Conservation (phyloP, 2,329 filamentous ascomycete genomes). For the Arthrinium phaeospermum region DNA sequence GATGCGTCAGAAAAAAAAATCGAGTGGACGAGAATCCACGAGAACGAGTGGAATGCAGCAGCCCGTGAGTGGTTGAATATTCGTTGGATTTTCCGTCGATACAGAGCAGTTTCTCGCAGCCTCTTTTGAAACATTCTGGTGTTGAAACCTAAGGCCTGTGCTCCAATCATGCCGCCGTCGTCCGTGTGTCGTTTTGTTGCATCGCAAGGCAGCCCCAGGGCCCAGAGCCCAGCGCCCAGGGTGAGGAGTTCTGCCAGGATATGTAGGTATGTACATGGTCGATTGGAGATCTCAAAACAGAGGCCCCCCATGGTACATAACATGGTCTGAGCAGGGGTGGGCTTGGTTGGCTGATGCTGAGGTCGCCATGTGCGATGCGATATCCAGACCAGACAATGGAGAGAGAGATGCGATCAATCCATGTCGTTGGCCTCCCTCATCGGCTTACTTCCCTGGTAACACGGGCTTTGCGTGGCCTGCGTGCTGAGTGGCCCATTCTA, state of each 20-base stretch:
- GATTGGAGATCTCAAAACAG: slow-evolving; percentile 4
- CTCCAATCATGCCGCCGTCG: background rate
- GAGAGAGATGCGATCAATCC: background rate
- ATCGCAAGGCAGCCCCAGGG: background rate
- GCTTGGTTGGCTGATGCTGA: slow-evolving; percentile 1
- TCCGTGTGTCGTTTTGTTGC: slow-evolving; percentile 3
- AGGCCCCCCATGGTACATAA: background rate
- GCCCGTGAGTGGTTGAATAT: slow-evolving; percentile 8
- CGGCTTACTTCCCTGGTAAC: too few species aligned
- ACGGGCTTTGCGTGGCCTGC: background rate
- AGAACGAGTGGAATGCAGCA: background rate
- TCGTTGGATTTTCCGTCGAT: background rate
- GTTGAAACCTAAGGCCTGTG: slow-evolving; percentile 2
- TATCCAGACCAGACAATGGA: background rate
- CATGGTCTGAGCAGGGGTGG: slow-evolving; percentile 9
- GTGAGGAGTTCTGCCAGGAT: background rate
- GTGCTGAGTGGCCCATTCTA: background rate
- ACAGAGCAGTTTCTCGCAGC: background rate
- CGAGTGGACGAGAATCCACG: slow-evolving; percentile 6
- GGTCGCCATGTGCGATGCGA: slow-evolving; percentile 6
- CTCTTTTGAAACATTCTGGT: background rate
- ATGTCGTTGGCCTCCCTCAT: background rate
- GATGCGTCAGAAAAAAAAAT: background rate
- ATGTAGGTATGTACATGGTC: background rate
- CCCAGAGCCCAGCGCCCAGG: background rate